Conservation (phyloP, 352 stramenopile species). For the Pythium oligandrum region DNA sequence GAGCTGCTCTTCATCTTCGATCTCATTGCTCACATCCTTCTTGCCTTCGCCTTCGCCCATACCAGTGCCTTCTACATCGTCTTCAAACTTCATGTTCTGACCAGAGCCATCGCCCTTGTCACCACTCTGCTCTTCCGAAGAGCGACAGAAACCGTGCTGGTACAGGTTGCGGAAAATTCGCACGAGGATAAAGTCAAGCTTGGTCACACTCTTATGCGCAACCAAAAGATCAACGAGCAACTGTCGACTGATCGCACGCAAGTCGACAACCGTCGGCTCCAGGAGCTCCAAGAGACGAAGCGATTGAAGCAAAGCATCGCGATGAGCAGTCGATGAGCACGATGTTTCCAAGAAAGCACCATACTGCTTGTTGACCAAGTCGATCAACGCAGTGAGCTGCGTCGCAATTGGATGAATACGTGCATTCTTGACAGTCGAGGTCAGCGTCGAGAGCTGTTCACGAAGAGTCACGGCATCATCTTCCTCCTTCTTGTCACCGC, state of each 20-base stretch:
- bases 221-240: constrained; percentile 74
- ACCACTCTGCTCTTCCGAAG: constrained; percentile 50
- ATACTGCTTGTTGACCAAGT: constrained; percentile 52
- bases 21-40: constrained; percentile 99
- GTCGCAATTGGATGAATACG: constrained; percentile 68
- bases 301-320: constrained; percentile 21
- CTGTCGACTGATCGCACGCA: constrained; percentile 78
- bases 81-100: constrained; percentile 93
- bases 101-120: constrained; percentile 79
- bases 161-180: constrained; percentile 96
- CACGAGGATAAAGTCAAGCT: constrained; percentile 94
- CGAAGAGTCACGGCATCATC: constrained; percentile 25
- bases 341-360: constrained; percentile 21
- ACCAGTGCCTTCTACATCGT: constrained; percentile 98
- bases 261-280: constrained; percentile 51
- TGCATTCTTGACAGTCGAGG: constrained; percentile 53
- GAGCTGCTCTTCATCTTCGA: constrained; percentile 99
- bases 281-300: constrained; percentile 54
- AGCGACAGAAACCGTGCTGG: constrained; percentile 93
- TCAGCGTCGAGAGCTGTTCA: constrained; percentile 45
- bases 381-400: constrained; percentile 43
- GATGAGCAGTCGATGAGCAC: constrained; percentile 13
- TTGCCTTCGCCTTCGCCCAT: constrained; percentile 99
- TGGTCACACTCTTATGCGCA: constrained; percentile 89
- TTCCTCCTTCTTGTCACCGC: constrained; percentile 19